These are phyloP conservation scores for Pulveroboletus sp. DNA, from an alignment of 1,284 basidiomycete species.

Conservation along the genomic window DNA sequence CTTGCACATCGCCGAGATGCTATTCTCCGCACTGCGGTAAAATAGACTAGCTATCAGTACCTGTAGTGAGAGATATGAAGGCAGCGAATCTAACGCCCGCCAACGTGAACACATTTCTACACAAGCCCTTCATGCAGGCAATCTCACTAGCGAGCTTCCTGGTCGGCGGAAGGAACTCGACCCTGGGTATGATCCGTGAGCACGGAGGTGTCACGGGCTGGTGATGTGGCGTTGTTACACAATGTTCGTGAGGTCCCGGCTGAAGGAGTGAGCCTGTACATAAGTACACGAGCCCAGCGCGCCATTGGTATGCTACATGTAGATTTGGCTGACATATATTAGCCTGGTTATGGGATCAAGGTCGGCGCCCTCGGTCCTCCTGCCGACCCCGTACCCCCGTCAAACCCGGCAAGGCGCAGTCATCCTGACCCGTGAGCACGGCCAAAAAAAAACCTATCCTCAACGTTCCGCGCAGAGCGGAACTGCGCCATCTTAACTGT, in stretches of 20 bases:
- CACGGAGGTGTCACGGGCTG: not conserved
- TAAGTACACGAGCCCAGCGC: too few relatives aligned
- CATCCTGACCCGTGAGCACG: not conserved
- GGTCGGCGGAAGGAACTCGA: not conserved
- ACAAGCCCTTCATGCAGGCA: not conserved
- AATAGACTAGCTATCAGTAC: not conserved
- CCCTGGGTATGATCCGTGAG: constrained; percentile 21
- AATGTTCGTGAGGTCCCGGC: not conserved
- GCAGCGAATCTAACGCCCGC: constrained; percentile 1
- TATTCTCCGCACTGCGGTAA: constrained; percentile 5
- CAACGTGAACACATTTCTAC: not conserved
- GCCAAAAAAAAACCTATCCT: constrained; percentile 1
- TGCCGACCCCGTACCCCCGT: constrained; percentile 1
- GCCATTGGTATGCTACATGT: not conserved
- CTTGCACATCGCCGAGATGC: constrained; percentile 1
- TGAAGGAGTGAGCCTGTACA: not conserved
- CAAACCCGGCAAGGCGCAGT: not conserved
- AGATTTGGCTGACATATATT: not conserved
- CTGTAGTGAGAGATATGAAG: not conserved
- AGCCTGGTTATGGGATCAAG: not conserved
- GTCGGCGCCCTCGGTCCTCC: constrained; percentile 3
- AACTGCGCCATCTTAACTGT: not conserved
- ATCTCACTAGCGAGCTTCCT: not conserved
- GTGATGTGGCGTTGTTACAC: not conserved
- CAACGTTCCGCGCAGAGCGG: constrained; percentile 9